Evolutionary conservation across 805 yeast genomes (phyloP).

Genomic region (Wickerhamiella cacticola): DNA sequence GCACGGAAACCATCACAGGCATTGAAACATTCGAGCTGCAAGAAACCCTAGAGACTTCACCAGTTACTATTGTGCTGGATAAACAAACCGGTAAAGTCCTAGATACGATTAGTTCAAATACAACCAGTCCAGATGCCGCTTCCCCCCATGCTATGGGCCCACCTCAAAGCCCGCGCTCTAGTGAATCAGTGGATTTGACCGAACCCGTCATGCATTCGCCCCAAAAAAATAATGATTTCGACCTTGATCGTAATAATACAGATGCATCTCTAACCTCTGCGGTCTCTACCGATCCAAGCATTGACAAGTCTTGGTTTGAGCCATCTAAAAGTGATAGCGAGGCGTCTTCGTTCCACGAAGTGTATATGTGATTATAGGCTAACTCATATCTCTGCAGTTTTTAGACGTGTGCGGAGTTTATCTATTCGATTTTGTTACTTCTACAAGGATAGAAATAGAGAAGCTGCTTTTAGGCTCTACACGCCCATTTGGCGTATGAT

Average conservation of each 20-base stretch:
- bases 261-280: background rate
- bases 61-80: no score
- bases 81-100: no score
- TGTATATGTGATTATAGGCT: background rate
- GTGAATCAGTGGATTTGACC: background rate
- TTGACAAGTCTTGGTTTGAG: constrained; percentile 12
- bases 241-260: background rate
- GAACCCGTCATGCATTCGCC: background rate
- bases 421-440: background rate
- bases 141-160: no score
- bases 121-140: no score
- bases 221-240: background rate
- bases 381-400: background rate
- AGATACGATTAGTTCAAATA: background rate
- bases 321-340: constrained; percentile 5
- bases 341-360: constrained; percentile 3
- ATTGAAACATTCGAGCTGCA: background rate
- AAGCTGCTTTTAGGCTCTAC: background rate
- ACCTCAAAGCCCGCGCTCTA: background rate
- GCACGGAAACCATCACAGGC: no score
- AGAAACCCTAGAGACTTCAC: background rate
- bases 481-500: background rate
- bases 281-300: constrained; percentile 1
- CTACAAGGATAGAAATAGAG: no score
- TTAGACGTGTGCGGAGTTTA: background rate